Evolutionary conservation across 2,329 filamentous ascomycete species (phyloP), one percentile per base, ranked within the genome.

Genomic region (Ascocoryne sarcoides): DNA sequence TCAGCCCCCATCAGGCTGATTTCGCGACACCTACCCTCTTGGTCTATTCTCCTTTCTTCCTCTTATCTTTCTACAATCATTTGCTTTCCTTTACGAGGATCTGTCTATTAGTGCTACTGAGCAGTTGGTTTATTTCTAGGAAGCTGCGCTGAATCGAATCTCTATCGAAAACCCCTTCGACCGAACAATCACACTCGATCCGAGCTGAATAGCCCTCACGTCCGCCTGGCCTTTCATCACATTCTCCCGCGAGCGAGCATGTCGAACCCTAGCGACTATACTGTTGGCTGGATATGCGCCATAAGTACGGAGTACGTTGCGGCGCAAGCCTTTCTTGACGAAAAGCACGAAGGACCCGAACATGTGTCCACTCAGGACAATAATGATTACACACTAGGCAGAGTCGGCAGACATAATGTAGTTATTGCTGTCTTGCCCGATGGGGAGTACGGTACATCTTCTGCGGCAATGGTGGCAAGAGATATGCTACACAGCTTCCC

Each of bases 261-360:
- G 44, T n/a, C n/a, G n/a, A n/a, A n/a, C n/a, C n/a, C n/a, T n/a
- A n/a, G n/a, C 10, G 42, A 44, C 36, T 61, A 60, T 32, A 48
- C 44, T 35, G 49, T 61, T 10, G 59, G 52, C 34, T 46, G 44
- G 38, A 46, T 61, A 1, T 60, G 53, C 28, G 54, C 57, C 20
- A 40, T 58, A 18, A 41, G 46, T 7, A 40, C 36, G 23, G 57
- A 61, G 36, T 43, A 58, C 2, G 37, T 50, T 30, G 57, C 57
- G 3, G 53, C 56, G 2, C 49, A 48, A 19, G 43, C 44, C 28
- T 39, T 45, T 26, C 39, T 47, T 10, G 42, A 47, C 21, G 40
- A 43, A 36, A 39, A 39, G 28, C 40, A 40, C 46, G 56, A 46
- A 12, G 38, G 40, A 40, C 33, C 37, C 5, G 32, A 36, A n/a